These are phyloP conservation scores for Artemisia princeps DNA, from an alignment of 140 eudicot species.

Conservation along the genomic window DNA sequence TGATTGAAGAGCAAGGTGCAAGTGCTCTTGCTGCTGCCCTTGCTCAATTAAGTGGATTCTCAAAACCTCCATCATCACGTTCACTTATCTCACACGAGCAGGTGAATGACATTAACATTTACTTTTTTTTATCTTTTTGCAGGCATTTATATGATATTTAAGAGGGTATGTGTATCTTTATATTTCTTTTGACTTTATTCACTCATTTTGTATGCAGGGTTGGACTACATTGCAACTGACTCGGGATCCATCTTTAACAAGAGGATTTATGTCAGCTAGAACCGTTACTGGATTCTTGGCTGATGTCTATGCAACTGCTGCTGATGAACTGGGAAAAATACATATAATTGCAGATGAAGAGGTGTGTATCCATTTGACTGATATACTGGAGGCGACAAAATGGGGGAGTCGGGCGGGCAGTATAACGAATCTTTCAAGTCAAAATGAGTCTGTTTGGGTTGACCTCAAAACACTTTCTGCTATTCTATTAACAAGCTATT, in stretches of 20 bases:
- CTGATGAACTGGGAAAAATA: constrained; percentile 82
- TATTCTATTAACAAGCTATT: no score
- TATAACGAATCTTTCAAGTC: no score
- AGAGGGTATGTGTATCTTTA: not conserved
- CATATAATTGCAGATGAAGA: constrained; percentile 72
- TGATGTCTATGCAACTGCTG: constrained; percentile 84
- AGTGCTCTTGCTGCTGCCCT: constrained; percentile 92
- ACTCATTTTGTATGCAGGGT: constrained; percentile 42
- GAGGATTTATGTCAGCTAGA: constrained; percentile 81
- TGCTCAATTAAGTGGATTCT: constrained; percentile 86
- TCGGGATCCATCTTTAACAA: constrained; percentile 44
- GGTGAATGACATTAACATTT: constrained; percentile 37
- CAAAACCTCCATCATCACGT: constrained; percentile 92
- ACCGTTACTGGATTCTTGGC: constrained; percentile 76
- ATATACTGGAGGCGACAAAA: not conserved
- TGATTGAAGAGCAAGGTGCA: constrained; percentile 72
- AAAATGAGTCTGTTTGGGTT: no score
- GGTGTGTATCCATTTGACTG: constrained; percentile 31
- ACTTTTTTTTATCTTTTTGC: not conserved
- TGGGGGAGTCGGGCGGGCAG: no score
- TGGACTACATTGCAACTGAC: constrained; percentile 78
- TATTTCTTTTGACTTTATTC: not conserved
- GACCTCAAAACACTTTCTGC: no score
- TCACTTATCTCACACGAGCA: constrained; percentile 87
- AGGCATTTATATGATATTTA: not conserved